Evolutionary conservation across 2,329 filamentous ascomycete species (phyloP).

Genomic region (Capronia epimyces): DNA sequence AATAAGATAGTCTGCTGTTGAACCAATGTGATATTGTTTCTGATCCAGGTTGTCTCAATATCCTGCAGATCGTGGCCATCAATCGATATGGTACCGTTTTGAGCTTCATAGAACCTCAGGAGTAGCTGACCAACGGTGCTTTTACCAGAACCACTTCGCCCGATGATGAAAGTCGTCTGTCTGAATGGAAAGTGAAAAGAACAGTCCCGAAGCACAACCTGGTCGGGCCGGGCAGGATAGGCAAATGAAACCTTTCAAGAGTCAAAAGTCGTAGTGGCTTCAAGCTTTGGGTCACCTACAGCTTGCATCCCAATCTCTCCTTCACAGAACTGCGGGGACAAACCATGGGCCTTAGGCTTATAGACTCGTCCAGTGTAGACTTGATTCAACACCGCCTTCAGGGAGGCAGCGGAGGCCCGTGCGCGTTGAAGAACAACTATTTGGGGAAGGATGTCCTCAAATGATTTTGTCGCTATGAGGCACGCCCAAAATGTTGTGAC

Average conservation of each 20-base stretch:
- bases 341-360: slow-evolving; percentile 29
- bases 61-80: slow-evolving; percentile 59
- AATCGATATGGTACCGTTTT: slow-evolving; percentile 60
- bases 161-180: slow-evolving; percentile 73
- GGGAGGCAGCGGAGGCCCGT: slow-evolving; percentile 62
- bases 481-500: slow-evolving; percentile 82
- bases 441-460: slow-evolving; percentile 70
- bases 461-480: slow-evolving; percentile 66
- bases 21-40: slow-evolving; percentile 70
- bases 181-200: slow-evolving; percentile 67
- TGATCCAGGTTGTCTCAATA: slow-evolving; percentile 66
- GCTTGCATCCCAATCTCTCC: slow-evolving; percentile 66
- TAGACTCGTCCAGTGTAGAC: slow-evolving; percentile 26
- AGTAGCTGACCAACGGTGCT: slow-evolving; percentile 80
- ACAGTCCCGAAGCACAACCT: slow-evolving; percentile 55
- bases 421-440: slow-evolving; percentile 75
- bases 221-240: slow-evolving; percentile 66
- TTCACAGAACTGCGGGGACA: slow-evolving; percentile 44
- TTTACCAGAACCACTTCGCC: slow-evolving; percentile 84
- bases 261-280: slow-evolving; percentile 12
- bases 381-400: slow-evolving; percentile 48
- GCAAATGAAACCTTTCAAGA: slow-evolving; percentile 64
- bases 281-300: slow-evolving; percentile 45
- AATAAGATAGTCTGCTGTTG: slow-evolving; percentile 81
- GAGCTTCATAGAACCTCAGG: slow-evolving; percentile 67